Evolutionary conservation across 441 rosid species (phyloP), one percentile per base, ranked within the genome.

Genomic region (Erodium moschatum): DNA sequence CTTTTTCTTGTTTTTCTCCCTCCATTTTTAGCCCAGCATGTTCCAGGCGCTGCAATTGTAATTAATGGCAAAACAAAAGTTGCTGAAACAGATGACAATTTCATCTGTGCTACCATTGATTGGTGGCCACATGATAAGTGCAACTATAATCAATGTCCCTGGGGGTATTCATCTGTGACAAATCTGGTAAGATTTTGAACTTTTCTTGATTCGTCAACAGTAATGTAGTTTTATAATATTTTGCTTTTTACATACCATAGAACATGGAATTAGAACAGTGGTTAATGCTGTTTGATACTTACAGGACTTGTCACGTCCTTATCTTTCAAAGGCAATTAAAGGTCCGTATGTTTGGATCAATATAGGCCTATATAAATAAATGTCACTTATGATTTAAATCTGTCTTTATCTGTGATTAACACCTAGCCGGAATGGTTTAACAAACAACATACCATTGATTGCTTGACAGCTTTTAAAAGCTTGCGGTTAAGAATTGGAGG

Each of bases 71-170:
- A 80, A 29, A 56, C 40, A 64, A 71, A 67, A 65, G 67, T 88
- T 69, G 81, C 92, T 5, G 80, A 82, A 74, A 91, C 85, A 16
- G 97, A 94, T 66, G 92, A 88, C 61, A 82, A 88, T 74, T 94
- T 87, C 74, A 70, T 94, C n/a, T 94, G 98, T 75, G 97, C 96
- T 48, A 91, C 98, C 60, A 42, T 94, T 67, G 98, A 94, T 74
- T 94, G 98, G 98, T 94, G 98, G 98, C 98, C 98, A 69, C 97
- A 85, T 77, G 97, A 94, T 71, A 94, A 94, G 79, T 94, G 98
- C 73, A 78, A 91, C 81, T 94, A 94, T 80, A 66, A 88, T 40
- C 90, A 85, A 24, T 94, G 98, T 72, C 97, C 98, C 0, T 94
- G 98, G 97, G 85, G 85, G 31, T 78, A 89, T 79, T 75, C 97